These are phyloP conservation scores for Cryptococcus wingfieldii DNA, from an alignment of 1,284 basidiomycete genomes.

Conservation along the genomic window DNA sequence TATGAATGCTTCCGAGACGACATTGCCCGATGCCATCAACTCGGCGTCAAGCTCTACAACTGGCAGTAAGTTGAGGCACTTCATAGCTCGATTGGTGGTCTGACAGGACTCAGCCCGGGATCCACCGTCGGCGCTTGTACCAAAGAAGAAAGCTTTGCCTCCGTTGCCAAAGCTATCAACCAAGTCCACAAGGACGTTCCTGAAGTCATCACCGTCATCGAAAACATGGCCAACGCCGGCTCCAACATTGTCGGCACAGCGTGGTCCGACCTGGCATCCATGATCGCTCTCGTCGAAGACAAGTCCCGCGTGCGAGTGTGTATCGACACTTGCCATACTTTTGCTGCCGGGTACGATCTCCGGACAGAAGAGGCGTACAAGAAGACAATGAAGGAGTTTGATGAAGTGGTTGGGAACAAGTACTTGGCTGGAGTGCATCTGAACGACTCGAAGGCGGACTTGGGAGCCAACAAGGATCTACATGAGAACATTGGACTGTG, in stretches of 20 bases:
- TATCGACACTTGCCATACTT: slow-evolving; percentile 81
- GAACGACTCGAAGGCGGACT: slow-evolving; percentile 70
- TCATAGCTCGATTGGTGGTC: background rate
- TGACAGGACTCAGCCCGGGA: slow-evolving; percentile 59
- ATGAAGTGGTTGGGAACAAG: slow-evolving; percentile 61
- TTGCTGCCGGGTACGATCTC: slow-evolving; percentile 79
- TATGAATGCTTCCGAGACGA: slow-evolving; percentile 81
- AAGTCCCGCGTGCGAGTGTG: slow-evolving; percentile 75
- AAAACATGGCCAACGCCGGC: slow-evolving; percentile 82
- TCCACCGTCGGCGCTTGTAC: slow-evolving; percentile 68
- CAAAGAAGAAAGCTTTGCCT: slow-evolving; percentile 58
- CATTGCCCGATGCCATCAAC: slow-evolving; percentile 68
- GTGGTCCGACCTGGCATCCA: slow-evolving; percentile 64
- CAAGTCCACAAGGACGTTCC: slow-evolving; percentile 66
- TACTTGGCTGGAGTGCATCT: slow-evolving; percentile 78
- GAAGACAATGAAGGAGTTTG: slow-evolving; percentile 57
- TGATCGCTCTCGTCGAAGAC: slow-evolving; percentile 69
- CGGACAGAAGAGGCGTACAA: slow-evolving; percentile 53
- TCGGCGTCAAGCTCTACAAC: slow-evolving; percentile 73
- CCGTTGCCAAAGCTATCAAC: slow-evolving; percentile 73
- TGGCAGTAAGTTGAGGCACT: slow-evolving; percentile 65
- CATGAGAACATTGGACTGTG: slow-evolving; percentile 81
- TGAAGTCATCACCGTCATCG: slow-evolving; percentile 64
- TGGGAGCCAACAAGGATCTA: slow-evolving; percentile 66
- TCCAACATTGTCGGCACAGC: slow-evolving; percentile 68